Percentiles rank a stretch among this genome's conserved stretches.
phyloP scores from a whole-genome alignment of 768 basidiomycete species.

The Phanerodontia chrysosporium region DNA sequence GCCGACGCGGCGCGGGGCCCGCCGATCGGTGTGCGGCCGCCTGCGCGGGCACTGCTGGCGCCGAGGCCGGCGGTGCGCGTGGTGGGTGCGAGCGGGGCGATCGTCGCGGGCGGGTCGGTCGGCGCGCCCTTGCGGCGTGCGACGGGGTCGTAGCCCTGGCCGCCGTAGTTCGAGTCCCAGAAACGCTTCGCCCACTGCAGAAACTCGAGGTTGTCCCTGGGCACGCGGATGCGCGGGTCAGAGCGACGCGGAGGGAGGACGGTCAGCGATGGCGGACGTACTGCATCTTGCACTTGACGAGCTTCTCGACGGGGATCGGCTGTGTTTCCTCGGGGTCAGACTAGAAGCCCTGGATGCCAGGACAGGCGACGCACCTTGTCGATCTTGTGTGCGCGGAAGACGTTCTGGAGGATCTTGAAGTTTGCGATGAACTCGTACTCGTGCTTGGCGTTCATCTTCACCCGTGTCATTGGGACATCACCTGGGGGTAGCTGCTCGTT shows the following conservation, averaged over 20 bases:
- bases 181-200: slow-evolving; percentile 95
- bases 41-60: slow-evolving; percentile 35
- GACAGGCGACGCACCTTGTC: slow-evolving; percentile 65
- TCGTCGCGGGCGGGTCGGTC: slow-evolving; percentile 73
- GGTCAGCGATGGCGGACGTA: slow-evolving; percentile 37
- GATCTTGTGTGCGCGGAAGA: slow-evolving; percentile 89
- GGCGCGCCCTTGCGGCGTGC: slow-evolving; percentile 75
- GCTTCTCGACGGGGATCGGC: slow-evolving; percentile 93
- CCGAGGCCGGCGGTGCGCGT: slow-evolving; percentile 29
- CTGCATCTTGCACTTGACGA: slow-evolving; percentile 99
- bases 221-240: no score
- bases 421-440: slow-evolving; percentile 95
- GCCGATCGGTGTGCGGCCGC: slow-evolving; percentile 65
- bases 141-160: slow-evolving; percentile 82
- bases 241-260: slow-evolving; percentile 1
- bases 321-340: slow-evolving; percentile 30
- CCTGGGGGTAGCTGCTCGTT: slow-evolving; percentile 38
- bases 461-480: slow-evolving; percentile 84
- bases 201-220: slow-evolving; percentile 96
- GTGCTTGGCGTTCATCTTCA: slow-evolving; percentile 95
- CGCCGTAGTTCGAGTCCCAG: slow-evolving; percentile 91
- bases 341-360: not conserved
- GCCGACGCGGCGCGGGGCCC: slow-evolving; percentile 67
- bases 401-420: slow-evolving; percentile 91
- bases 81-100: slow-evolving; percentile 56